Conservation (phyloP, 768 basidiomycete species). For the Lanmaoa rubissima region DNA sequence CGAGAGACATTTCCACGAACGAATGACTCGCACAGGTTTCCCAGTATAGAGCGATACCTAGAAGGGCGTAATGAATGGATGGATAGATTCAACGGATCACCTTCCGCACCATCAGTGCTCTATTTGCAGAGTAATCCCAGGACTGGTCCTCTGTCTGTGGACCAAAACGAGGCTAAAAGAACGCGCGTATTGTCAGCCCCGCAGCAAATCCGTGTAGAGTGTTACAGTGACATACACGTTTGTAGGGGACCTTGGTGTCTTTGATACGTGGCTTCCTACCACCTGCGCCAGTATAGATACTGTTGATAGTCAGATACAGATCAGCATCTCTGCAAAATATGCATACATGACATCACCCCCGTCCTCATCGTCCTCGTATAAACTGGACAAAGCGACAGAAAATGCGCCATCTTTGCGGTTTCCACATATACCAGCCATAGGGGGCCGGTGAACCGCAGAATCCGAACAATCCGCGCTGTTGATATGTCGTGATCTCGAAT, state of each 20-base stretch:
- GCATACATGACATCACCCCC: slow-evolving; percentile 27
- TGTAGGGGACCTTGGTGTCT: slow-evolving; percentile 4
- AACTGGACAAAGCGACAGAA: slow-evolving; percentile 22
- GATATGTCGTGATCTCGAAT: background rate
- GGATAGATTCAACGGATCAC: background rate
- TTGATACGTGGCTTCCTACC: slow-evolving; percentile 16
- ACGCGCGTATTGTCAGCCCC: background rate
- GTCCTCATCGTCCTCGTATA: slow-evolving; percentile 27
- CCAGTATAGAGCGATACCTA: slow-evolving; percentile 23
- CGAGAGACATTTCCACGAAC: slow-evolving; percentile 21
- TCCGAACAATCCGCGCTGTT: slow-evolving; percentile 7
- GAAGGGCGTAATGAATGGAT: background rate
- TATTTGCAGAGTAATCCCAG: slow-evolving; percentile 17
- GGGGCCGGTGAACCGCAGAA: slow-evolving; percentile 18
- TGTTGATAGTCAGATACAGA: slow-evolving; percentile 4
- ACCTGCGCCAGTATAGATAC: slow-evolving; percentile 30
- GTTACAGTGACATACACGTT: slow-evolving; percentile 18
- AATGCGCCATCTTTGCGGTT: slow-evolving; percentile 4
- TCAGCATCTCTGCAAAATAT: background rate
- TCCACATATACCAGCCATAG: slow-evolving; percentile 22
- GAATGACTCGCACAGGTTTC: slow-evolving; percentile 27
- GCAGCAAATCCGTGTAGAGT: background rate
- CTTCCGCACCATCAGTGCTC: slow-evolving; percentile 19
- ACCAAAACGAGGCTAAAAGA: slow-evolving; percentile 14
- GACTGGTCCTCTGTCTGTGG: slow-evolving; percentile 26